A percentile compares a stretch with the other conserved stretches of the same genome.
Conservation (phyloP, 768 basidiomycete species). For the Suillus americanus region DNA sequence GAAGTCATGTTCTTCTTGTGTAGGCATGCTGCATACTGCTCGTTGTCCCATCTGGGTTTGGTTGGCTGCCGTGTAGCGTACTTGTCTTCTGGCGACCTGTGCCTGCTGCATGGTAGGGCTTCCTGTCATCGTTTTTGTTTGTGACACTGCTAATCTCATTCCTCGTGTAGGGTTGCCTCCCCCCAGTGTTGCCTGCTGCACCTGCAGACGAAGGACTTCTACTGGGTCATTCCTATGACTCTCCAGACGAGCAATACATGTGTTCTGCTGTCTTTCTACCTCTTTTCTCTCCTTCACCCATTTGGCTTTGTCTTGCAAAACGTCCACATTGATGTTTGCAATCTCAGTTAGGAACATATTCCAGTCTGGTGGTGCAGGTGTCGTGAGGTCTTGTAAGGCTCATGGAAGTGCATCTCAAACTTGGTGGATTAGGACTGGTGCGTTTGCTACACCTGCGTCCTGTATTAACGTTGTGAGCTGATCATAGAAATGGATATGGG, state of each 20-base stretch:
- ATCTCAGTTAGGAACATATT: background rate
- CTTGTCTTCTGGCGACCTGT: too few relatives aligned
- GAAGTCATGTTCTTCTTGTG: too few relatives aligned
- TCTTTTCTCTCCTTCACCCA: background rate
- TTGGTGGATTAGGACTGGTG: background rate
- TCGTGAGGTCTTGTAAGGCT: background rate
- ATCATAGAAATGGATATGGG: background rate
- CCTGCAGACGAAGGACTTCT: too few relatives aligned
- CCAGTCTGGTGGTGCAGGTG: background rate
- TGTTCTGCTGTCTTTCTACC: background rate
- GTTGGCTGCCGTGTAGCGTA: background rate
- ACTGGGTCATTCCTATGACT: background rate
- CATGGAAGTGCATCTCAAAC: background rate
- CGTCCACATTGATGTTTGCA: background rate
- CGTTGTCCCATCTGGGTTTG: background rate
- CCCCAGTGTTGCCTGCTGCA: too few relatives aligned
- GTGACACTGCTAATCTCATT: too few relatives aligned
- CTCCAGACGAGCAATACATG: background rate
- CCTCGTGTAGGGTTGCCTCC: too few relatives aligned
- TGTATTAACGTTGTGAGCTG: background rate
- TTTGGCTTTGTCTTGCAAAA: background rate
- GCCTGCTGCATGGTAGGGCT: background rate
- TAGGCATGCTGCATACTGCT: too few relatives aligned
- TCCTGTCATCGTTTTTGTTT: too few relatives aligned
- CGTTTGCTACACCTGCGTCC: background rate